These are phyloP conservation scores for Hymenoscyphus fraxineus DNA, from an alignment of 2,329 filamentous ascomycete species.

Conservation along the genomic window DNA sequence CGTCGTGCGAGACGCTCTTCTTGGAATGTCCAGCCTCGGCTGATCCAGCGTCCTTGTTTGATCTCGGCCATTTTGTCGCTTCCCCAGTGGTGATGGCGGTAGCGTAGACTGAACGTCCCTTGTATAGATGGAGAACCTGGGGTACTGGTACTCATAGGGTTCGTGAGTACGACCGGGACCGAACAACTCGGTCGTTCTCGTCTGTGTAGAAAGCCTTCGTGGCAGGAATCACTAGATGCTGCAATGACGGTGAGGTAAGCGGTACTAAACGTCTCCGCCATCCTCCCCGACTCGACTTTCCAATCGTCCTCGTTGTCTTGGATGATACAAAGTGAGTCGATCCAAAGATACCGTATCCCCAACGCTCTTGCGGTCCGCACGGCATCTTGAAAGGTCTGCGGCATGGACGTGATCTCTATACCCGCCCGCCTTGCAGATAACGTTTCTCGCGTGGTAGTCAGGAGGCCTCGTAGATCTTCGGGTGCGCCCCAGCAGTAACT, in stretches of 20 bases:
- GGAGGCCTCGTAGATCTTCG: conserved; percentile 9
- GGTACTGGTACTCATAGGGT: not conserved
- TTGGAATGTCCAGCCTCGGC: conserved; percentile 22
- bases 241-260: conserved; percentile 21
- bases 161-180: not conserved
- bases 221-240: conserved; percentile 11
- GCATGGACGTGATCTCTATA: conserved; percentile 12
- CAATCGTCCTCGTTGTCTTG: conserved; percentile 33
- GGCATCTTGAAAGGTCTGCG: conserved; percentile 19
- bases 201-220: conserved; percentile 17
- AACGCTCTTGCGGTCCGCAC: conserved; percentile 22
- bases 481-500: conserved; percentile 18
- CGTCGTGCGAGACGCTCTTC: conserved; percentile 20
- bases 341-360: conserved; percentile 33
- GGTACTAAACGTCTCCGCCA: conserved; percentile 27
- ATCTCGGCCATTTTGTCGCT: conserved; percentile 21
- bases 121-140: not conserved
- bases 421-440: not conserved
- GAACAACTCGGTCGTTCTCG: not conserved
- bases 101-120: conserved; percentile 12
- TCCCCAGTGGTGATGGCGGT: conserved; percentile 8
- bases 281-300: conserved; percentile 28
- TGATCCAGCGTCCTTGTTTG: conserved; percentile 11
- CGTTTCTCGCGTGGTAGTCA: conserved; percentile 18
- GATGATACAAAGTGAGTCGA: conserved; percentile 36